A percentile compares a stretch with the other conserved stretches of the same genome.
phyloP scores from a whole-genome alignment of 306 rosid species.

The Prunus mira region DNA sequence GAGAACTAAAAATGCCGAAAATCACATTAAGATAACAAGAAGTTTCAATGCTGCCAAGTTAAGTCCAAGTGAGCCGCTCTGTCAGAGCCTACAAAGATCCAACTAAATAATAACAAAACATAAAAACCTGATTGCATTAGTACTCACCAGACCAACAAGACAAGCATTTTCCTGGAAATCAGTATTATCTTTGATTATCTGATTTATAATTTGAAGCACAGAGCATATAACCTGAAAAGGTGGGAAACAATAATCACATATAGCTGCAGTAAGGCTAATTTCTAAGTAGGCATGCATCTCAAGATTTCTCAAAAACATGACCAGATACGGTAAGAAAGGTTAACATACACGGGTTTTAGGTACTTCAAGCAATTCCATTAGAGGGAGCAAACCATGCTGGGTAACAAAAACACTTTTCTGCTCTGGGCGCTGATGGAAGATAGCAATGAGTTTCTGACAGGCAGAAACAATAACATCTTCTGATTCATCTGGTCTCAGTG shows the following conservation, averaged over 20 bases:
- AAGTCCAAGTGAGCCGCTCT: conserved; percentile 3
- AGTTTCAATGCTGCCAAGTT: background rate
- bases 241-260: background rate
- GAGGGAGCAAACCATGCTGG: conserved; percentile 94
- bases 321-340: conserved; percentile 11
- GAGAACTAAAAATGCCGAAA: background rate
- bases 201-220: conserved; percentile 95
- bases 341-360: conserved; percentile 80
- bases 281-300: conserved; percentile 18
- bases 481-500: conserved; percentile 77
- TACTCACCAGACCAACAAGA: conserved; percentile 94
- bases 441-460: conserved; percentile 78
- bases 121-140: conserved; percentile 17
- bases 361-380: conserved; percentile 84
- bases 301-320: conserved; percentile 15
- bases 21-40: background rate
- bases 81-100: conserved; percentile 7
- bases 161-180: conserved; percentile 98
- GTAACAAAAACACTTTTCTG: conserved; percentile 90
- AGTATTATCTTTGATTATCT: conserved; percentile 75
- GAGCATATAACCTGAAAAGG: conserved; percentile 81
- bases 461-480: conserved; percentile 87
- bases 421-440: conserved; percentile 85
- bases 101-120: conserved; percentile 12
- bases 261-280: conserved; percentile 12